Evolutionary conservation across 2,329 filamentous ascomycete genomes (phyloP).

Genomic region (Alternaria infectoria): DNA sequence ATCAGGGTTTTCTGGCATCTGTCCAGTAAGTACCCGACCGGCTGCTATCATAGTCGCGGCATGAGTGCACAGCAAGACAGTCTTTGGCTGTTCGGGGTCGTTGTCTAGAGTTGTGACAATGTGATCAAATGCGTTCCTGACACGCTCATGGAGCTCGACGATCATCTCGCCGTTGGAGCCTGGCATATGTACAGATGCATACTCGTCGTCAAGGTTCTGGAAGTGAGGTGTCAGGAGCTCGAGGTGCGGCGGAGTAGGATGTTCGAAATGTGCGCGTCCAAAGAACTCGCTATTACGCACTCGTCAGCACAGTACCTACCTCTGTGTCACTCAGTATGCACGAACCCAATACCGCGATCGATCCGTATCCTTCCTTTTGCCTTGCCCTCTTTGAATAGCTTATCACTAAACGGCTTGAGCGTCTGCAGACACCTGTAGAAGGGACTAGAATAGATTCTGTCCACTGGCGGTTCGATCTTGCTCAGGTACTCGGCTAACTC

Average conservation of each 20-base stretch:
- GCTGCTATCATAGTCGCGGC: constrained; percentile 88
- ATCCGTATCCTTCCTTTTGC: constrained; percentile 54
- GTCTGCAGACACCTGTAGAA: constrained; percentile 52
- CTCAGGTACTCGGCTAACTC: constrained; percentile 74
- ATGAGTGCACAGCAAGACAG: constrained; percentile 84
- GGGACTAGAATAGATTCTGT: constrained; percentile 70
- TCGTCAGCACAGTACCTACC: not conserved
- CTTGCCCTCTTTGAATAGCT: constrained; percentile 37
- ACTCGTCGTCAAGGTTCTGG: constrained; percentile 60
- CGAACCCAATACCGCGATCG: constrained; percentile 61
- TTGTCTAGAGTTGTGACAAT: constrained; percentile 76
- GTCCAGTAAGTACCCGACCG: constrained; percentile 80
- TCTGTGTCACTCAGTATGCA: not conserved
- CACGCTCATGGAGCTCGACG: constrained; percentile 77
- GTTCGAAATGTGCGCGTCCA: constrained; percentile 81
- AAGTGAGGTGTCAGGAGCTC: constrained; percentile 72
- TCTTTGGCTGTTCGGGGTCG: constrained; percentile 66
- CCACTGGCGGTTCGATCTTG: constrained; percentile 69
- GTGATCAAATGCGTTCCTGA: constrained; percentile 71
- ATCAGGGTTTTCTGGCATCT: constrained; percentile 72
- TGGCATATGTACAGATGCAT: constrained; percentile 72
- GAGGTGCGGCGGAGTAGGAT: constrained; percentile 76
- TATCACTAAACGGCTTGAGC: constrained; percentile 47
- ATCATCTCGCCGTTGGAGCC: constrained; percentile 78
- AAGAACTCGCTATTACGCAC: constrained; percentile 73